These are phyloP conservation scores for Penicillium glabrum DNA, from an alignment of 2,329 filamentous ascomycete species.

Conservation along the genomic window DNA sequence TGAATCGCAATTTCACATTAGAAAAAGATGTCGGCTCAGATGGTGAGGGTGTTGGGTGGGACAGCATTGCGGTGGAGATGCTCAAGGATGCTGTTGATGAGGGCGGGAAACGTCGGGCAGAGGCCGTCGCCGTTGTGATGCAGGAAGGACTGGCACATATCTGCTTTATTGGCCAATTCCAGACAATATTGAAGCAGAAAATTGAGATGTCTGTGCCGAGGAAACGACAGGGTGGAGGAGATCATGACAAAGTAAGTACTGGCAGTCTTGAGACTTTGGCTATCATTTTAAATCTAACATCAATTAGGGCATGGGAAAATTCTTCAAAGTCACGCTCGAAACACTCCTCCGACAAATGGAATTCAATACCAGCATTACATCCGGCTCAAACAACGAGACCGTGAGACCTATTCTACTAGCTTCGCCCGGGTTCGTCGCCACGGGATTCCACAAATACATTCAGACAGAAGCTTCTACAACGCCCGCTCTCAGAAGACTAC, in stretches of 20 bases:
- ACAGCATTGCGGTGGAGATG: slow-evolving; percentile 78
- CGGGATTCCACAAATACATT: slow-evolving; percentile 75
- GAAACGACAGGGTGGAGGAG: slow-evolving; percentile 47
- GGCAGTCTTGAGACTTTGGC: neutral
- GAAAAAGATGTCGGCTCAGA: slow-evolving; percentile 67
- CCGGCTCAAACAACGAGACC: slow-evolving; percentile 35
- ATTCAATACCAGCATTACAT: slow-evolving; percentile 52
- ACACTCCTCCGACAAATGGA: slow-evolving; percentile 78
- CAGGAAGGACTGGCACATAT: slow-evolving; percentile 65
- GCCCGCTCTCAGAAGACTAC: slow-evolving; percentile 63
- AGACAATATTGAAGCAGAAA: slow-evolving; percentile 51
- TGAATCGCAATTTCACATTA: slow-evolving; percentile 82
- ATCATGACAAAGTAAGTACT: slow-evolving; percentile 48
- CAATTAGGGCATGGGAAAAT: slow-evolving; percentile 65
- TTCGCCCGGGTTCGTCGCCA: slow-evolving; percentile 83
- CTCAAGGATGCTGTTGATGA: slow-evolving; percentile 77
- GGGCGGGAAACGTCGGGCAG: slow-evolving; percentile 67
- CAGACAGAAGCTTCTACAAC: slow-evolving; percentile 61
- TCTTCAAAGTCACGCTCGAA: slow-evolving; percentile 74
- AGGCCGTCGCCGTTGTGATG: slow-evolving; percentile 89
- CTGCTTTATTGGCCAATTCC: slow-evolving; percentile 52
- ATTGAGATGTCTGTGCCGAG: slow-evolving; percentile 49
- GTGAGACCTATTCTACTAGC: slow-evolving; percentile 72
- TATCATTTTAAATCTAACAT: neutral
- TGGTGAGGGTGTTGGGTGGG: slow-evolving; percentile 66